Conservation (phyloP, 192 early-diverging fungal genomes). For the Coemansia sp. region DNA sequence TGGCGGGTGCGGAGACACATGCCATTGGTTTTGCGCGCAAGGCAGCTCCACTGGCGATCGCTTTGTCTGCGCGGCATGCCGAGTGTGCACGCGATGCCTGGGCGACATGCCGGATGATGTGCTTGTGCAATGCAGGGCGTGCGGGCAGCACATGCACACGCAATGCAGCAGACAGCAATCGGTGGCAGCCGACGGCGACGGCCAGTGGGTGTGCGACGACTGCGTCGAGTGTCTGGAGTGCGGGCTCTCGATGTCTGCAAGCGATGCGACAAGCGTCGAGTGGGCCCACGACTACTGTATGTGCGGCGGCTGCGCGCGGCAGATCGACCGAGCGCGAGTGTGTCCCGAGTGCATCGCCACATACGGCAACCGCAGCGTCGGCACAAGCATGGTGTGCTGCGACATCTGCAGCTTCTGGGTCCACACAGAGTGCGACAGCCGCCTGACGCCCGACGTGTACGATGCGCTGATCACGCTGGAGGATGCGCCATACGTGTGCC, state of each 20-base stretch:
- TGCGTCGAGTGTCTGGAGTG: conserved; percentile 49
- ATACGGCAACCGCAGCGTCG: conserved; percentile 52
- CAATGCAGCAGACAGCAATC: conserved; percentile 24
- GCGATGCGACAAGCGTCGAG: not conserved
- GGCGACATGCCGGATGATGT: not conserved
- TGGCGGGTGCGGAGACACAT: conserved; percentile 51
- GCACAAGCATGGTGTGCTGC: conserved; percentile 63
- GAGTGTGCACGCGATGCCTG: conserved; percentile 36
- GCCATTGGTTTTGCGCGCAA: conserved; percentile 51
- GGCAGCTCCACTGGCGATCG: not conserved
- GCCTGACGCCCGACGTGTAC: conserved; percentile 55
- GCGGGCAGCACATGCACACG: conserved; percentile 17
- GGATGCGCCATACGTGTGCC: conserved; percentile 61
- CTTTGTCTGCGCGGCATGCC: conserved; percentile 40
- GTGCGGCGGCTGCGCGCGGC: conserved; percentile 56
- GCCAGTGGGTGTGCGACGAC: conserved; percentile 42
- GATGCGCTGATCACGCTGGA: conserved; percentile 58
- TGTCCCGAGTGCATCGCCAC: conserved; percentile 60
- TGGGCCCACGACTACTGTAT: conserved; percentile 57
- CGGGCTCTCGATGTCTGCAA: conserved; percentile 22
- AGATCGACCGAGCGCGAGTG: conserved; percentile 55
- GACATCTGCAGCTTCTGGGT: conserved; percentile 63
- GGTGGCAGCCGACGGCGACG: conserved; percentile 20
- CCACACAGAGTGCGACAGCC: conserved; percentile 58
- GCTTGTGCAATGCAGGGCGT: conserved; percentile 26